These are phyloP conservation scores for Pogostemon cablin DNA, from an alignment of 257 asterid genomes.

Conservation along the genomic window DNA sequence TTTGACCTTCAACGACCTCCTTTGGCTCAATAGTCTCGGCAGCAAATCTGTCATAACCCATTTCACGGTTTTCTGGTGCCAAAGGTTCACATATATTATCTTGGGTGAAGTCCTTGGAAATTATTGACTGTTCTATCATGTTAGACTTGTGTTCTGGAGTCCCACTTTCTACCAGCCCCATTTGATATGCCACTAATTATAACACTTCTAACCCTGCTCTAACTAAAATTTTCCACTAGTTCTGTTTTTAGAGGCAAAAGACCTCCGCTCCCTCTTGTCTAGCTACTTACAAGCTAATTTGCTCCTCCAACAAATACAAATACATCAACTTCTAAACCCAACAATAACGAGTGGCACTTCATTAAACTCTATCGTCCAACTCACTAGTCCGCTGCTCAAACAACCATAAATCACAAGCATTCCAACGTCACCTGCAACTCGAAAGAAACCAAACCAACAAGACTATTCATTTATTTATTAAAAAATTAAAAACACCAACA, in stretches of 20 bases:
- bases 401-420: slow-evolving; percentile 21
- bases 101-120: slow-evolving; percentile 28
- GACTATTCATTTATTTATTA: not conserved
- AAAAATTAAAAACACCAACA: slow-evolving; percentile 7
- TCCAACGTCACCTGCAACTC: slow-evolving; percentile 34
- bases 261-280: slow-evolving; percentile 27
- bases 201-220: slow-evolving; percentile 14
- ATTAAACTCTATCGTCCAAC: slow-evolving; percentile 15
- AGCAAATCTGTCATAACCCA: slow-evolving; percentile 26
- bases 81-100: slow-evolving; percentile 31
- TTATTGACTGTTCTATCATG: slow-evolving; percentile 34
- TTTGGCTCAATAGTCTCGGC: slow-evolving; percentile 42
- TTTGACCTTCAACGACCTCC: slow-evolving; percentile 40
- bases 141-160: slow-evolving; percentile 33
- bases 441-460: slow-evolving; percentile 16
- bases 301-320: slow-evolving; percentile 27
- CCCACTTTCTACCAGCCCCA: slow-evolving; percentile 37
- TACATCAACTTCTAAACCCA: slow-evolving; percentile 3
- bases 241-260: not conserved
- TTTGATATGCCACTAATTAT: not conserved
- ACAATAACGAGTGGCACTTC: slow-evolving; percentile 14
- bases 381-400: slow-evolving; percentile 25
- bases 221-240: too few species aligned
- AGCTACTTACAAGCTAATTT: slow-evolving; percentile 29
- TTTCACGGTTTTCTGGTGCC: slow-evolving; percentile 24